Conservation (phyloP, 2,329 filamentous ascomycete species). For the Pyrenophora graminea region DNA sequence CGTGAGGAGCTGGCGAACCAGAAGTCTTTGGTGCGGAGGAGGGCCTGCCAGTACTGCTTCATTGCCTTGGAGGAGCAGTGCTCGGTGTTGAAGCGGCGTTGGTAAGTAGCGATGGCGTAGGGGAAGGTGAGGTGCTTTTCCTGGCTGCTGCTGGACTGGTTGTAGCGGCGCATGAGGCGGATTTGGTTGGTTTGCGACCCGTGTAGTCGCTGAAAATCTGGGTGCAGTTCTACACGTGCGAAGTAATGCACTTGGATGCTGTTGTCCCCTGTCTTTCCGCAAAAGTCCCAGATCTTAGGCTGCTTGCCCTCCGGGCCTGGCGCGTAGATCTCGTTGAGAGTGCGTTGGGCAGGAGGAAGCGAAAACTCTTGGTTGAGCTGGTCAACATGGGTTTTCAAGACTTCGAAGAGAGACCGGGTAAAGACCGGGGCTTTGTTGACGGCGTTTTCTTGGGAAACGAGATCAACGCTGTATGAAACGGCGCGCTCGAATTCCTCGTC, state of each 20-base stretch:
- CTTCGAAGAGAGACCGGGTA: slow-evolving; percentile 3
- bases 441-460: too few relatives aligned
- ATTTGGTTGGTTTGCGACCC: not conserved
- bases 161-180: not conserved
- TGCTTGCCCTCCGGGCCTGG: not conserved
- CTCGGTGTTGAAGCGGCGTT: not conserved
- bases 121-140: slow-evolving; percentile 1
- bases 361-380: not conserved
- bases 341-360: not conserved
- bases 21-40: not conserved
- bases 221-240: slow-evolving; percentile 11
- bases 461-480: too few relatives aligned
- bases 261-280: not conserved
- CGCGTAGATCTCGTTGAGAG: not conserved
- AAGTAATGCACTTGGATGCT: slow-evolving; percentile 4
- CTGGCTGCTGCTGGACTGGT: not conserved
- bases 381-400: not conserved
- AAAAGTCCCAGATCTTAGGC: slow-evolving; percentile 1
- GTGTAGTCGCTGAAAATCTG: slow-evolving; percentile 6
- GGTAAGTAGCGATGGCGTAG: not conserved
- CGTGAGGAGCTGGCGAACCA: slow-evolving; percentile 1
- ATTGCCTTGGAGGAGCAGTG: not conserved
- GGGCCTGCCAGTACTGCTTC: not conserved
- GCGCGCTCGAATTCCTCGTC: too few relatives aligned
- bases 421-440: not conserved